Evolutionary conservation across 768 basidiomycete genomes (phyloP).

Genomic region (Amanita subjunquillea): DNA sequence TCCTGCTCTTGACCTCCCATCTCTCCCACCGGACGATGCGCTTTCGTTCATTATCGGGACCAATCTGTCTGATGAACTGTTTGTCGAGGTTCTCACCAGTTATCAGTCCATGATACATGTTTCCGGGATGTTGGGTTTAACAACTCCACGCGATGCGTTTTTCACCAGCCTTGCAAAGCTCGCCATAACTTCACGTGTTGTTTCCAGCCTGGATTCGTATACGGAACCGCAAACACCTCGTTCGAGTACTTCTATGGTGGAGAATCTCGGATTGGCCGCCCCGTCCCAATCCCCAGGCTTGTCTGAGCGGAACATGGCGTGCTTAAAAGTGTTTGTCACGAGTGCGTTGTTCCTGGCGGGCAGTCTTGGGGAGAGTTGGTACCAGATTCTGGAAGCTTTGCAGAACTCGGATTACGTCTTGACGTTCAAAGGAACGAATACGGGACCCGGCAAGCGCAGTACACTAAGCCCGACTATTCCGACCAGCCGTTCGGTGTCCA

Average conservation of each 20-base stretch:
- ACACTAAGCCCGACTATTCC: too few species aligned
- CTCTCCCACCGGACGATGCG: slow-evolving; percentile 46
- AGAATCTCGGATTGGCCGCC: slow-evolving; percentile 54
- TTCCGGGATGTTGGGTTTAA: slow-evolving; percentile 78
- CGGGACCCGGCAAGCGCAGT: too few species aligned
- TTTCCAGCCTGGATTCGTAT: slow-evolving; percentile 66
- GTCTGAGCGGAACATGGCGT: slow-evolving; percentile 85
- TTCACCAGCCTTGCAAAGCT: slow-evolving; percentile 84
- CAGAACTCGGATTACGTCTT: too few species aligned
- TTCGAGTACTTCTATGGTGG: slow-evolving; percentile 46
- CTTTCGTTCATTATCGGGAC: slow-evolving; percentile 85
- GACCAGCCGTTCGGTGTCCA: too few species aligned
- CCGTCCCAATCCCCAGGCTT: slow-evolving; percentile 58
- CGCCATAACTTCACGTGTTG: slow-evolving; percentile 83
- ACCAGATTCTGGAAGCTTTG: too few species aligned
- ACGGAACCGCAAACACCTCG: slow-evolving; percentile 47
- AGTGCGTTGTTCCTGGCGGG: too few species aligned
- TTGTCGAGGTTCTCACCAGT: slow-evolving; percentile 75
- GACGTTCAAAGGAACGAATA: too few species aligned
- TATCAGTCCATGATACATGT: slow-evolving; percentile 82
- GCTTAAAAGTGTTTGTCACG: too few species aligned
- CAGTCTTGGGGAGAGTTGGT: too few species aligned
- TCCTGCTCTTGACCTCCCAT: slow-evolving; percentile 53
- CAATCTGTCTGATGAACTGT: slow-evolving; percentile 86
- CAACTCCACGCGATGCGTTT: slow-evolving; percentile 92